Percentiles rank a stretch among this genome's conserved stretches.
Conservation (phyloP, 768 basidiomycete species). For the Hericium erinaceus region DNA sequence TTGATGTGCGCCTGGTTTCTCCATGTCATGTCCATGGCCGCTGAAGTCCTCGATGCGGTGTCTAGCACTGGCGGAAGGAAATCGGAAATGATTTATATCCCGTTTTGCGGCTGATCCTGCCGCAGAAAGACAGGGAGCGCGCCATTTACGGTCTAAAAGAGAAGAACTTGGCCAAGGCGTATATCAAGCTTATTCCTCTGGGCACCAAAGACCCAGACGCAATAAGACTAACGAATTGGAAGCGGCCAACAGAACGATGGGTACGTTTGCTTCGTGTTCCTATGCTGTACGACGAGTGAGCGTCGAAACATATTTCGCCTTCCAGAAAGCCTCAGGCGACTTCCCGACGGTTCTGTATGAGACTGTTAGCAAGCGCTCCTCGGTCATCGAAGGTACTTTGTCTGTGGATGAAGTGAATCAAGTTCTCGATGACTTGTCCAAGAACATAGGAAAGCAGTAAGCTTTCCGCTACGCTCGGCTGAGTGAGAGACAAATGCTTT, state of each 20-base stretch:
- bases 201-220: constrained; percentile 75
- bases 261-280: constrained; percentile 30
- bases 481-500: neutral
- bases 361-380: constrained; percentile 77
- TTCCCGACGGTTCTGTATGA: constrained; percentile 84
- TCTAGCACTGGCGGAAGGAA: constrained; percentile 75
- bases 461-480: constrained; percentile 8
- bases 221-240: constrained; percentile 83
- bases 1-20: constrained; percentile 46
- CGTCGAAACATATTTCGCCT: neutral
- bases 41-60: constrained; percentile 60
- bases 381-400: constrained; percentile 63
- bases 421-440: constrained; percentile 68
- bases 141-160: constrained; percentile 93
- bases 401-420: constrained; percentile 80
- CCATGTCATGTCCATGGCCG: constrained; percentile 64
- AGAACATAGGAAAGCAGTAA: constrained; percentile 68
- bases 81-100: constrained; percentile 88
- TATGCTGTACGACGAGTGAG: neutral
- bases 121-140: constrained; percentile 95
- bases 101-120: constrained; percentile 78
- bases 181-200: constrained; percentile 83
- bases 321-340: constrained; percentile 69
- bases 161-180: constrained; percentile 85
- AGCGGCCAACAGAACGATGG: constrained; percentile 60